Base-by-base conservation (phyloP, 257 asterid genomes). In the Solanum neorickii region DNA sequence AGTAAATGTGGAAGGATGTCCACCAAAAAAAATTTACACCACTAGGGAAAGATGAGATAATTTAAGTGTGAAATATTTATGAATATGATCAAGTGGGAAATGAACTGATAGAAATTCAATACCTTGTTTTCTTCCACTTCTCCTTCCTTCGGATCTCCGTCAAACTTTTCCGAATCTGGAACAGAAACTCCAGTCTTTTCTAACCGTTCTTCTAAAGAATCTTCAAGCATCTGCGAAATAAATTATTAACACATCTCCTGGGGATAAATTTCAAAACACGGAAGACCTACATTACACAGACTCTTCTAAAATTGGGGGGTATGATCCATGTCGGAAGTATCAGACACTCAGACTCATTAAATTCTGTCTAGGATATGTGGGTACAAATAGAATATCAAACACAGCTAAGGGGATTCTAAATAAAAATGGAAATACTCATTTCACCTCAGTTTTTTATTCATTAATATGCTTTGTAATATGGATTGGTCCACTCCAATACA, bases 81-180 rank as follows among this genome's bases (percentile, higher is more conserved):
- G 56, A 75, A 75, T 74, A 37, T 39, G 27, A 23, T 75, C 20
- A 73, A 25, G n/a, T 42, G 33, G 29, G 78, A 16, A 69, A 70
- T 37, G 23, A 82, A 70, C 86, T 23, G 29, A 14, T 73, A 82
- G 49, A 66, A 12, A 49, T 42, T 21, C 76, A 80, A 39, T 39
- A 95, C 99, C 97, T 96, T 97, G 90, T 89, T 94, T 90, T 95
- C 99, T 89, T 97, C 99, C 90, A 86, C 87, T 75, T 96, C 99
- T 69, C 93, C 94, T 75, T 97, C 99, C 88, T 90, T 96, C 11
- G 87, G 70, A 91, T 97, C 99, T 88, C 95, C 96, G 85, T 94
- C 98, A 5, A 88, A 93, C 90, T 95, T 97, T 86, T 95, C 99
- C 5, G 94, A 85, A 82, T 96, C 99, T 69, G 86, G 88, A 88